Evolutionary conservation across 768 basidiomycete genomes (phyloP).

Genomic region (Termitomyces sp.): DNA sequence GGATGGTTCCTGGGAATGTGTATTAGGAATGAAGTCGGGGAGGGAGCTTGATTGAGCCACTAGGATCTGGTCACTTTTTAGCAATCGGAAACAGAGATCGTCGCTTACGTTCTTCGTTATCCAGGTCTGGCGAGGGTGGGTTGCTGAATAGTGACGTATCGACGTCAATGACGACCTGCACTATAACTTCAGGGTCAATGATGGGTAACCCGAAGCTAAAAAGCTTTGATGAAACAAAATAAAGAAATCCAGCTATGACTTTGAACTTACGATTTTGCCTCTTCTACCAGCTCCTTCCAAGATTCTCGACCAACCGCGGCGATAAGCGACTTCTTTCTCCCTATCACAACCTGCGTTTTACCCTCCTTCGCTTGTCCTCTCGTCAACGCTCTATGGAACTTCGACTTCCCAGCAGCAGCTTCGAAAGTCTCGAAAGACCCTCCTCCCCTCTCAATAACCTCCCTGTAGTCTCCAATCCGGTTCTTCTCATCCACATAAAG

Average conservation of each 20-base stretch:
- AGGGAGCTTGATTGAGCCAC: conserved; percentile 25
- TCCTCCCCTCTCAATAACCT: conserved; percentile 49
- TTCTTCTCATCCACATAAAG: conserved; percentile 54
- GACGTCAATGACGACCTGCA: conserved; percentile 41
- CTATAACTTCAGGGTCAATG: conserved; percentile 37
- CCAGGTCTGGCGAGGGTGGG: conserved; percentile 3
- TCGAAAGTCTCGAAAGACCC: conserved; percentile 62
- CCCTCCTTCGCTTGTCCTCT: conserved; percentile 47
- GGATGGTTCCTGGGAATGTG: conserved; percentile 45
- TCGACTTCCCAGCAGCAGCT: conserved; percentile 38
- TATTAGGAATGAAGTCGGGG: conserved; percentile 47
- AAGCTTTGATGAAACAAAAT: neutral
- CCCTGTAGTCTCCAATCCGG: conserved; percentile 42
- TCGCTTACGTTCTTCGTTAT: conserved; percentile 13
- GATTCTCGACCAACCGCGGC: conserved; percentile 45
- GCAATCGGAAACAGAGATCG: neutral
- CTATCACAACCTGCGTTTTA: conserved; percentile 46
- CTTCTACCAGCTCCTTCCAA: conserved; percentile 48
- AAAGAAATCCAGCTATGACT: neutral
- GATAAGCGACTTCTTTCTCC: conserved; percentile 38
- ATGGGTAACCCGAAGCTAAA: conserved; percentile 37
- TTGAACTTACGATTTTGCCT: conserved; percentile 41
- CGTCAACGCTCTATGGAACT: conserved; percentile 45
- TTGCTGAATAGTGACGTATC: conserved; percentile 25
- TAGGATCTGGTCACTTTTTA: conserved; percentile 2